Evolutionary conservation across 768 basidiomycete genomes (phyloP), one percentile per base, ranked within the genome.

Genomic region (Leccinellum albellum): DNA sequence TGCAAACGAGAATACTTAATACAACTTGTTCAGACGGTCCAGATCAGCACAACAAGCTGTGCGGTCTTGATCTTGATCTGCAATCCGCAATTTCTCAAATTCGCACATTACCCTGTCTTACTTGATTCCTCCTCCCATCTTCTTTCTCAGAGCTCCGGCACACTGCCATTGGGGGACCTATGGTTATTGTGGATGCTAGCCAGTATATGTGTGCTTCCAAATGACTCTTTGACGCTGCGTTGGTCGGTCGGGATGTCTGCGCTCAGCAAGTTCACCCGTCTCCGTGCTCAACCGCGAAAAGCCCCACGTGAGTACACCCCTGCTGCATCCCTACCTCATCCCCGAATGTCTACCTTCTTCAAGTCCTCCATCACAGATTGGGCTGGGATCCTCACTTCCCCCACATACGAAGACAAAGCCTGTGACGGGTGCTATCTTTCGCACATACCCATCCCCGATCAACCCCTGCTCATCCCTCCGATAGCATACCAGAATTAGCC

Each of bases 301-400:
- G 71, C 89, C 89, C 17, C 88, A 84, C 65, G 89, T 89, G 65
- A 37, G 78, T 47, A 12, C 12, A 35, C 29, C 1, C 8, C 5
- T 10, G 3, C 40, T 23, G 42, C 54, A 40, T 40, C 52, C 0
- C 26, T 1, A 2, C 15, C 0, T 26, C 21, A 7, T 31, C 50
- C 20, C 54, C 23, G 51, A n/a, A 49, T 24, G 57, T 7, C 24
- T 52, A 20, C 24, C 60, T 37, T 37, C 63, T 64, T 52, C 55
- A 52, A 93, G 90, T 90, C 89, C 2, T 93, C 91, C n/a, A 85
- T 96, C 68, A 94, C 94, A 37, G 91, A 96, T 74, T 96, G 92
- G 93, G 82, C 97, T 45, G 94, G 96, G 68, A 92, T 98, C 62
- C 82, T 98, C 45, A 91, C 95, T 20, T 83, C 85, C 0, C 78